Evolutionary conservation across 345 rosid genomes (phyloP), one percentile per base, ranked within the genome.

Genomic region (Laguncularia racemosa): DNA sequence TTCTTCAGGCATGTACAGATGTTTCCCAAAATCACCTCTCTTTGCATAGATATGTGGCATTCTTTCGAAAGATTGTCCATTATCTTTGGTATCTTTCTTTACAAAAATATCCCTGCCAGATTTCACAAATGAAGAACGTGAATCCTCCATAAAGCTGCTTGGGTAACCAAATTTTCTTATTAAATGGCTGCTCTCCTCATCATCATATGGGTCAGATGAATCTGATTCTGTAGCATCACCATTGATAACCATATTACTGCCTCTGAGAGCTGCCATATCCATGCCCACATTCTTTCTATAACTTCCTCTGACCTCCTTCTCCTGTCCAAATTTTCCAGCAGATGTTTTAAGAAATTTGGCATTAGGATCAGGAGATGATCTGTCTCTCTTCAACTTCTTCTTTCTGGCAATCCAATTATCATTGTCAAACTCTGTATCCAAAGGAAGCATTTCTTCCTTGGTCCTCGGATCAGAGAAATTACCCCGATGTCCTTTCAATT

Each of bases 211-310:
- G 46, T 82, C 88, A 11, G 91, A 83, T 18, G 98, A 84, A 61
- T 89, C 95, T 3, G 96, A 83, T 64, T 92, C 95, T 26, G 97
- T 89, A 67, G 84, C 96, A 66, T 92, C 91, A 54, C 70, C 73
- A 73, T 62, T 73, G 47, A 20, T 48, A 57, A 62, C 58, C 69
- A 68, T 56, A 70, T 74, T 77, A 47, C 67, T 74, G 57, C 78
- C 84, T 75, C 74, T 91, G 43, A 66, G 54, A 19, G 70, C 62
- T 4, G 65, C 66, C 63, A 65, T 43, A 56, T 74, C 75, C 55
- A 59, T 61, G 62, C 81, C 81, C 50, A 77, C 81, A 63, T 83
- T 88, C 71, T 77, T 87, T 18, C 71, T 57, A 44, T 64, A 63
- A 60, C 65, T 75, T 56, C 75, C 78, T 70, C 82, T 82, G 38